A percentile compares a stretch with the other conserved stretches of the same genome.
Conservation (phyloP, 306 rosid genomes). For the Sphenostylis stenocarpa region DNA sequence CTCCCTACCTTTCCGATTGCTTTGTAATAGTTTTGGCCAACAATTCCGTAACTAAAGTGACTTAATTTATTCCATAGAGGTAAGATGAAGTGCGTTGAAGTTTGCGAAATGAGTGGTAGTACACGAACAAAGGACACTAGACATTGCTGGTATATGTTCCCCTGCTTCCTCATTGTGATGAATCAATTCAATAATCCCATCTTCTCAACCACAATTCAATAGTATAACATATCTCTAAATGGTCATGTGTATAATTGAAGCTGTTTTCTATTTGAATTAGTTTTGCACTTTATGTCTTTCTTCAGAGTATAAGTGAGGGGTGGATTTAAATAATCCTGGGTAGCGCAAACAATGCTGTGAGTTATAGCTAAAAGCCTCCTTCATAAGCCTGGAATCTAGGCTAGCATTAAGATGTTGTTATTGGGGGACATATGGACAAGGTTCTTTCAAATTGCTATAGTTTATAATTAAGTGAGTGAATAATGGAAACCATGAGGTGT, state of each 20-base stretch:
- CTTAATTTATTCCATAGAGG: constrained; percentile 35
- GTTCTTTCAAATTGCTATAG: constrained; percentile 24
- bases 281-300: constrained; percentile 26
- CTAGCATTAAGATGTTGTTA: constrained; percentile 24
- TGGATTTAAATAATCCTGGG: constrained; percentile 16
- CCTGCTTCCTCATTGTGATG: constrained; percentile 21
- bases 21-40: constrained; percentile 31
- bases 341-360: constrained; percentile 22
- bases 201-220: constrained; percentile 34
- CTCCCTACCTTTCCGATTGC: constrained; percentile 34
- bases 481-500: constrained; percentile 32
- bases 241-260: constrained; percentile 30
- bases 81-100: neutral
- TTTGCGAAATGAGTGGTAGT: constrained; percentile 17
- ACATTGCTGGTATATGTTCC: constrained; percentile 38
- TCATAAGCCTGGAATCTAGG: constrained; percentile 42
- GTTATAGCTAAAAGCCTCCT: constrained; percentile 34
- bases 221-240: constrained; percentile 22
- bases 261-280: neutral
- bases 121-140: constrained; percentile 29
- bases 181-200: neutral
- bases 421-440: constrained; percentile 28
- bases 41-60: constrained; percentile 22
- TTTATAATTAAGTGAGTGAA: constrained; percentile 27
- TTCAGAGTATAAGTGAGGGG: constrained; percentile 24